Base-by-base conservation (phyloP, 495 filamentous ascomycete genomes). In the Penicillium canariense region DNA sequence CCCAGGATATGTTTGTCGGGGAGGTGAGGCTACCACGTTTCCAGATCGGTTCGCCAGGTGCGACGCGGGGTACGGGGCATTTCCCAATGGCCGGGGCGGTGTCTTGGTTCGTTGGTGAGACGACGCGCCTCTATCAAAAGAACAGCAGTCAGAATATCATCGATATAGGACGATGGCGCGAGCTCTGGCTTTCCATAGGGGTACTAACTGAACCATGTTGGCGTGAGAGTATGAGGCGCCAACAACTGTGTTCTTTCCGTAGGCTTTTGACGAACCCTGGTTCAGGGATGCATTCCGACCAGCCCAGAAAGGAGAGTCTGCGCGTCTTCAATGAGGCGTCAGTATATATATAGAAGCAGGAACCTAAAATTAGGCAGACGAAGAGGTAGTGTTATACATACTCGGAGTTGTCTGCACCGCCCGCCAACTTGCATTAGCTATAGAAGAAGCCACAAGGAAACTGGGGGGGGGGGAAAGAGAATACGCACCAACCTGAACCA, bases 401-500 rank as follows among this genome's bases (percentile, higher is more conserved):
- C 79, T 82, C 77, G 35, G 77, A 73, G 52, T 70, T 75, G 61
- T 79, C 80, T 80, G 61, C 31, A 15, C 23, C 20, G 11, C 8
- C 30, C 28, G 25, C 30, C 17, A 48, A 58, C 35, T 53, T 15
- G 31, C 40, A 58, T 68, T 56, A 69, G 63, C 62, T 71, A 59
- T 64, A 28, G 31, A 26, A 7, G 28, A 58, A 59, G 47, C 38
- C 44, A 30, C 25, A 34, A 60, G 30, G 54, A 50, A 63, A 45
- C 48, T 59, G 62, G 63, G 55, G 56, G 66, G 55, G 59, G 55
- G 26, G 32, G 42, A 49, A 61, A 62, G 30, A 15, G 65, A 63
- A 67, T 74, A 87, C 85, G 80, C 84, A 97, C 94, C 94, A 80
- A 98, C 91, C 86, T 98, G 93, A 58, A 96, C 89, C 94, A 98